phyloP scores from a whole-genome alignment of 2,329 filamentous ascomycete species.

The Xylariomycetidae sp. region DNA sequence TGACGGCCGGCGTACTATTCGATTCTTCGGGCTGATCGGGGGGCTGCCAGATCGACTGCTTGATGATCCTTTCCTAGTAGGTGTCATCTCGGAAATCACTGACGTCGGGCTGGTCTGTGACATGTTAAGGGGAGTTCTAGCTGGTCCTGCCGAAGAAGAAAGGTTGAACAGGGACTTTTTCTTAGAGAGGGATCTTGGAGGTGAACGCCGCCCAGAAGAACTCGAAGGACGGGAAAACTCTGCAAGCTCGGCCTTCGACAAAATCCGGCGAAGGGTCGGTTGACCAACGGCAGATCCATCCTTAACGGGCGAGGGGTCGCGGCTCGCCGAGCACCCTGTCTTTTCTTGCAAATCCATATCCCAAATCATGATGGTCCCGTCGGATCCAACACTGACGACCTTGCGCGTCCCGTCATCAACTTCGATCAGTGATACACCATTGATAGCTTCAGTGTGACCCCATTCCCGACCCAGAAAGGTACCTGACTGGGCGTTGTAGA shows the following conservation, averaged over 20 bases:
- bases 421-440: conserved; percentile 71
- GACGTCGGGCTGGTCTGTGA: conserved; percentile 37
- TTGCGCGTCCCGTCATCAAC: conserved; percentile 50
- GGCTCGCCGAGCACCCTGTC: conserved; percentile 34
- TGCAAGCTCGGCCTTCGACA: conserved; percentile 82
- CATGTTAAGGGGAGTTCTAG: conserved; percentile 35
- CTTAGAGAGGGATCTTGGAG: conserved; percentile 48
- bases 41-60: conserved; percentile 42
- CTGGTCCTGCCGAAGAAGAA: conserved; percentile 24
- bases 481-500: conserved; percentile 79
- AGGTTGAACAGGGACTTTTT: conserved; percentile 51
- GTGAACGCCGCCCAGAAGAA: conserved; percentile 45
- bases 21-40: conserved; percentile 45
- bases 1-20: conserved; percentile 48
- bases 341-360: conserved; percentile 47
- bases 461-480: conserved; percentile 81
- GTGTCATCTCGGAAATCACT: conserved; percentile 39
- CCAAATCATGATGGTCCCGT: conserved; percentile 84
- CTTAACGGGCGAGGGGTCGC: conserved; percentile 53
- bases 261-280: conserved; percentile 75
- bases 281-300: conserved; percentile 48
- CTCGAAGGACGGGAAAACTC: conserved; percentile 62
- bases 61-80: conserved; percentile 43
- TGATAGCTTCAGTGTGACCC: conserved; percentile 93
- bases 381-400: conserved; percentile 70